Evolutionary conservation across 2,329 filamentous ascomycete genomes (phyloP).

Genomic region (Diaporthe eres): DNA sequence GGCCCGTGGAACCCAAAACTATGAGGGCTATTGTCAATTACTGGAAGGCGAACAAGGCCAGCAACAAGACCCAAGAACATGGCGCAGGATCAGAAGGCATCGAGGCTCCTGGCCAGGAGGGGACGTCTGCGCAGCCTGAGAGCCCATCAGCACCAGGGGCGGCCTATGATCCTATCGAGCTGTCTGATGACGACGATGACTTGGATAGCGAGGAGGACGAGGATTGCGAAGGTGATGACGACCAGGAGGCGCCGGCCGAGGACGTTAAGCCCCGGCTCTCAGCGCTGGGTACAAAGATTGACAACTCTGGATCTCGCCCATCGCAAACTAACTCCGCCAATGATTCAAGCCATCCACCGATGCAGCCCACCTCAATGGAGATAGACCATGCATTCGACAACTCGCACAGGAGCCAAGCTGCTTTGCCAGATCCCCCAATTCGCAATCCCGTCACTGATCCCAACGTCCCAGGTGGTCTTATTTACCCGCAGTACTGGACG

Average conservation of each 20-base stretch:
- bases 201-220: conserved; percentile 4
- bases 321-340: neutral
- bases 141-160: neutral
- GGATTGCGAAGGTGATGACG: neutral
- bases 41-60: neutral
- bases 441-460: neutral
- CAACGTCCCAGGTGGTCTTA: neutral
- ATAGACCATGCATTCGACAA: neutral
- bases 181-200: conserved; percentile 20
- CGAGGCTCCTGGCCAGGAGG: neutral
- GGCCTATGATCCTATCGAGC: neutral
- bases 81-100: neutral
- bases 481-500: neutral
- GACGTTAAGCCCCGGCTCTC: neutral
- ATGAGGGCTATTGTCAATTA: conserved; percentile 7
- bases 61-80: neutral
- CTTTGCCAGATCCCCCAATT: neutral
- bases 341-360: neutral
- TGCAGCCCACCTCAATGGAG: neutral
- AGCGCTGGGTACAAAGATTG: too few relatives aligned
- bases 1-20: neutral
- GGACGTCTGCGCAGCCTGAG: neutral
- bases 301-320: too few relatives aligned
- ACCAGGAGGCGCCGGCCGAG: neutral
- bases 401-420: neutral